Evolutionary conservation across 2,329 filamentous ascomycete species (phyloP), one percentile per base, ranked within the genome.

Genomic region (Leptographium flavum): DNA sequence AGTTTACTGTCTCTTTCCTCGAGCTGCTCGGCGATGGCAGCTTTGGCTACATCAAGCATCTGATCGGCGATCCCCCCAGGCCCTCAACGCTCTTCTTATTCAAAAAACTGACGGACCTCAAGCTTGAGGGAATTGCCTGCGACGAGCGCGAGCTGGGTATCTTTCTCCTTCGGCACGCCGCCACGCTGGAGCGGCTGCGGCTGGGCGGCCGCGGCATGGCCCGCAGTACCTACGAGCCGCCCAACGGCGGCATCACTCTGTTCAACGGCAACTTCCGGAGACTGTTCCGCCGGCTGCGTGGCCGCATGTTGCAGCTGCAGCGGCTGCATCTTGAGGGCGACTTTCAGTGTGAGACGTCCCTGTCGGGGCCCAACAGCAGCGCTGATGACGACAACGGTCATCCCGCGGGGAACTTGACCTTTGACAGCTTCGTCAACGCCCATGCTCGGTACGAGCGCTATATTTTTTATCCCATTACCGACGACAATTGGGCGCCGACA

Each of bases 271-370:
- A 60, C 0, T 70, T 68, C 50, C 57, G 60, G 43, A 63, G 60
- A 1, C 54, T 73, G 5, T 67, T 71, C 50, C 56, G 58, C 3
- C 58, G 60, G 15, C 54, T 72, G 32, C 61, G 58, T 17, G 53
- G 54, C 11, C 52, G 53, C 3, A 54, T 67, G 47, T 55, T 63
- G 5, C 55, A 56, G 28, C 58, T 70, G 32, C 57, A 66, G 50
- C 60, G 62, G 19, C 57, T 70, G 43, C 63, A 67, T 43, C 56
- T 71, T 41, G 65, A 69, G 47, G 69, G 69, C 4, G 65, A 68
- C 42, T 64, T 67, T 39, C 62, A 65, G 49, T 66, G 64, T n/a
- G 30, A 31, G 32, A 42, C 14, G 27, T 35, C 11, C 13, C 35
- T 2, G 23, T 19, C 22, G 27, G 25, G 15, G 21, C 40, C 30